Evolutionary conservation across 768 basidiomycete genomes (phyloP), one percentile per base, ranked within the genome.

Genomic region (Suillus tomentosus): DNA sequence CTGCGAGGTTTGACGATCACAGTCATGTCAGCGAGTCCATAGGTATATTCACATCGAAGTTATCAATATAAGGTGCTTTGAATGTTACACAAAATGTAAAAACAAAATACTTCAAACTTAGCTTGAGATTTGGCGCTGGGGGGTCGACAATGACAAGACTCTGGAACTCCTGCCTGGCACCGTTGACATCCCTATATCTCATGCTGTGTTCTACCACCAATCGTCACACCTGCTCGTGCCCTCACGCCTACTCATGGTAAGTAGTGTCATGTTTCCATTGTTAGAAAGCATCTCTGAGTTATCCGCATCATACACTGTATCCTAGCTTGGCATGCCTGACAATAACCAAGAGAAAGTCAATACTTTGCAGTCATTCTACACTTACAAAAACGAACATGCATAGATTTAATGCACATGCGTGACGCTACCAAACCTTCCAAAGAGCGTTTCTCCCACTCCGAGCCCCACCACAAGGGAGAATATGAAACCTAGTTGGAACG

Each of bases 391-490:
- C 3, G 17, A 22, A 22, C 19, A 5, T 11, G 27, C 8, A 14
- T 2, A 59, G 19, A 17, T 47, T 57, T 61, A 67, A 65, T 60
- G 64, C 13, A 57, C 34, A 40, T 74, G 58, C 24, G 64, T 62
- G 8, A 68, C 72, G 45, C 63, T 42, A 17, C 67, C 68, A 64
- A 79, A 85, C 47, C 86, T 78, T 60, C 86, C 87, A 70, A 87
- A 89, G 51, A 88, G 66, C 24, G 76, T 77, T 78, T 92, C 91
- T 3, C 91, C 91, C 1, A 86, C 80, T 1, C 88, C 88, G 7
- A 86, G 72, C 0, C 91, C 91, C 14, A 86, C 62, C 11, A 86
- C 76, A 48, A 90, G 80, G 0, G 85, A 76, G 27, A 87, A 53
- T 66, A 91, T 81, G 70, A 85, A 92, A 15, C 78, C 80, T 1